A percentile compares a stretch with the other conserved stretches of the same genome.
phyloP scores from a whole-genome alignment of 176 grass and related monocot species.

The Melocanna baccifera region DNA sequence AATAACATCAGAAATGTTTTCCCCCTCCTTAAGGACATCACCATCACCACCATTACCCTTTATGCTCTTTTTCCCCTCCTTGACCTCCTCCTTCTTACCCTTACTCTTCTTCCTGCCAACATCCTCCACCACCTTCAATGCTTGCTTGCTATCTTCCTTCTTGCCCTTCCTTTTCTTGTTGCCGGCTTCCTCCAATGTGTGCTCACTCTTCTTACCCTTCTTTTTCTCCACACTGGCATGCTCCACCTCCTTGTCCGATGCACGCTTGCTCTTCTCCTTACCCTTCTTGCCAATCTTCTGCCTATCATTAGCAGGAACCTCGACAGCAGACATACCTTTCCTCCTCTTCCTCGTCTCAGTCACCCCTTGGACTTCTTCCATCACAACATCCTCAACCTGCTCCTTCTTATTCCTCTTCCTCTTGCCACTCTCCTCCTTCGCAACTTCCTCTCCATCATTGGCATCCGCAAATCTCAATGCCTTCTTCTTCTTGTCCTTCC shows the following conservation, averaged over 20 bases:
- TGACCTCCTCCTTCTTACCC: background rate
- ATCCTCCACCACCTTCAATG: background rate
- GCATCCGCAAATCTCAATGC: background rate
- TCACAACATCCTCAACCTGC: conserved; percentile 12
- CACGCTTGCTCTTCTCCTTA: conserved; percentile 26
- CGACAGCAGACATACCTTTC: background rate
- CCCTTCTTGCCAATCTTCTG: conserved; percentile 20
- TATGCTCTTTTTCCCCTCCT: conserved; percentile 32
- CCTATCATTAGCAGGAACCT: background rate
- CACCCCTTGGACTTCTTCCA: conserved; percentile 19
- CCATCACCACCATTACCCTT: conserved; percentile 14
- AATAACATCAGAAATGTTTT: background rate
- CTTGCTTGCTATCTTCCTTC: background rate
- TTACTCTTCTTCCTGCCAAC: conserved; percentile 12
- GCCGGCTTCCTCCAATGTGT: conserved; percentile 1
- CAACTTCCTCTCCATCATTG: background rate
- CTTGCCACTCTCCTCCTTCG: conserved; percentile 11
- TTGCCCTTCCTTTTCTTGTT: conserved; percentile 29
- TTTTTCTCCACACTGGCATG: background rate
- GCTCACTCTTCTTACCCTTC: conserved; percentile 30
- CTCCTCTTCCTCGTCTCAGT: conserved; percentile 34
- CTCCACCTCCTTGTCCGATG: conserved; percentile 17
- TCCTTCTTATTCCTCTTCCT: conserved; percentile 45
- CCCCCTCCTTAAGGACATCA: background rate
- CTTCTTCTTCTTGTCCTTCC: conserved; percentile 15